phyloP scores from a whole-genome alignment of 345 rosid genomes.

The Populus simonii region DNA sequence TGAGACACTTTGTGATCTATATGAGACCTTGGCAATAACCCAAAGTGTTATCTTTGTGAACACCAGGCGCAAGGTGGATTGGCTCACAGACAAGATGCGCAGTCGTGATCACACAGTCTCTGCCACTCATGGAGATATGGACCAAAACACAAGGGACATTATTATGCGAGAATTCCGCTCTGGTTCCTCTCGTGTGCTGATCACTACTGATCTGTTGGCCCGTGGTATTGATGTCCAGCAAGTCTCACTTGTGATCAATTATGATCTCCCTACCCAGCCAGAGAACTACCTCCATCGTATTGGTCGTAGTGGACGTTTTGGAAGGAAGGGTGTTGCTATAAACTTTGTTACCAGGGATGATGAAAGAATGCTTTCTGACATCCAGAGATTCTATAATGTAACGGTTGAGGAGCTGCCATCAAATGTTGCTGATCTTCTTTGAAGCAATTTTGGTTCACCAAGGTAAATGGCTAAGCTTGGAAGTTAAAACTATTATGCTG shows the following conservation, averaged over 20 bases:
- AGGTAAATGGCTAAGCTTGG: conserved; percentile 15
- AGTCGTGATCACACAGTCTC: conserved; percentile 87
- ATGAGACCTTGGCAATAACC: conserved; percentile 80
- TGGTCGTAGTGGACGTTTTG: conserved; percentile 81
- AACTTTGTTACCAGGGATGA: conserved; percentile 27
- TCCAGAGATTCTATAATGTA: conserved; percentile 17
- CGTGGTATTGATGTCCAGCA: conserved; percentile 94
- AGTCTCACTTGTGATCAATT: conserved; percentile 84
- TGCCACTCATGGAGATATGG: conserved; percentile 95
- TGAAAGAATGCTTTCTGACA: conserved; percentile 24
- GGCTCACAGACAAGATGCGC: conserved; percentile 83
- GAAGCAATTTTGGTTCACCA: conserved; percentile 9
- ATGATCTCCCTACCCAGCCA: conserved; percentile 82
- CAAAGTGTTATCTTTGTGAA: conserved; percentile 89
- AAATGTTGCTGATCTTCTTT: conserved; percentile 28
- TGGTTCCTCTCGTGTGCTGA: conserved; percentile 83
- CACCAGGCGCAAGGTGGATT: conserved; percentile 88
- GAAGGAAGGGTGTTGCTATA: conserved; percentile 79
- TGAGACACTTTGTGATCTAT: conserved; percentile 76
- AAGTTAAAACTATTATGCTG: neutral
- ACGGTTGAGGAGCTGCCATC: conserved; percentile 21
- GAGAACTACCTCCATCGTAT: conserved; percentile 87
- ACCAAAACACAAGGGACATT: conserved; percentile 82
- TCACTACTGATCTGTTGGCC: conserved; percentile 77
- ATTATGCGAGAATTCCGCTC: conserved; percentile 86